phyloP scores from a whole-genome alignment of 164 flowering plant species.

The Euptelea pleiosperma region DNA sequence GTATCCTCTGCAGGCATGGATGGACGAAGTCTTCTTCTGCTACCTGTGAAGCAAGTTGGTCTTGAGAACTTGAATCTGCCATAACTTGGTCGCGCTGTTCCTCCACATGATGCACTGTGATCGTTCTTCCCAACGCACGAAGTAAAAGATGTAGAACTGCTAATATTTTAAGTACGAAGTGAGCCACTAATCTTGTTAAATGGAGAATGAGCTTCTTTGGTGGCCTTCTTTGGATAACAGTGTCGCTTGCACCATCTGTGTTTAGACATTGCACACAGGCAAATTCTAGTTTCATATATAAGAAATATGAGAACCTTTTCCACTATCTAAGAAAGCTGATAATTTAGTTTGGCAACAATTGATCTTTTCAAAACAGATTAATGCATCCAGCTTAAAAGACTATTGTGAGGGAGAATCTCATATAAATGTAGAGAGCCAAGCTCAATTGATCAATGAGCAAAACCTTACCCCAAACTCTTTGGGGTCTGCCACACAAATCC shows the following conservation, averaged over 20 bases:
- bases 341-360: too few species aligned
- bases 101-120: slow-evolving; percentile 22
- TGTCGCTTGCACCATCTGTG: slow-evolving; percentile 31
- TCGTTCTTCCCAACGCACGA: slow-evolving; percentile 31
- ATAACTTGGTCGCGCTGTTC: slow-evolving; percentile 13
- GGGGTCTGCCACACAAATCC: too few species aligned
- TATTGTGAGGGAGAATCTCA: too few species aligned
- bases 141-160: slow-evolving; percentile 41
- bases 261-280: neutral
- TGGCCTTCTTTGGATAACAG: slow-evolving; percentile 19
- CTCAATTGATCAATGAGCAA: too few species aligned
- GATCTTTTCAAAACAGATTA: too few species aligned
- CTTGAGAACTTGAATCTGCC: slow-evolving; percentile 23
- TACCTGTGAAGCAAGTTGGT: slow-evolving; percentile 15
- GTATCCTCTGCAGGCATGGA: slow-evolving; percentile 70
- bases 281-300: neutral
- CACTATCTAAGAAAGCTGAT: too few species aligned
- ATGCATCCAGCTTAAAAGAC: too few species aligned
- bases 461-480: too few species aligned
- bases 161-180: slow-evolving; percentile 37
- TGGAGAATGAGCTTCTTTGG: slow-evolving; percentile 24
- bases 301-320: too few species aligned
- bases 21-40: slow-evolving; percentile 30
- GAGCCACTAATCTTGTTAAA: slow-evolving; percentile 25
- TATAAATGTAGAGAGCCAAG: too few species aligned